Conservation (phyloP, 2,329 filamentous ascomycete genomes). For the Talaromyces sp. region DNA sequence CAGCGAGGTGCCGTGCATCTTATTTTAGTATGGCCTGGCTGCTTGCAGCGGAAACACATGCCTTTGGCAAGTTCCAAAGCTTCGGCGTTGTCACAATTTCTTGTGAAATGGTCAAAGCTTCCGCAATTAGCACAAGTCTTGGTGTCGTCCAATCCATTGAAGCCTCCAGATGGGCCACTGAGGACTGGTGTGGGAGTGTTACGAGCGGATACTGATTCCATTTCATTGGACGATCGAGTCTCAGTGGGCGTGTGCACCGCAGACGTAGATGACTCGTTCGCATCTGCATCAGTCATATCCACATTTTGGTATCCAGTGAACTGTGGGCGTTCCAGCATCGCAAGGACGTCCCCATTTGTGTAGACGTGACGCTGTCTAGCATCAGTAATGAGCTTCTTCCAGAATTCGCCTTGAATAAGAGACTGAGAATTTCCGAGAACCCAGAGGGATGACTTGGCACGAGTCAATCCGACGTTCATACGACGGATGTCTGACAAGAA, state of each 20-base stretch:
- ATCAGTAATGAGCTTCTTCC: conserved; percentile 81
- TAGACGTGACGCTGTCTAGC: conserved; percentile 71
- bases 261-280: conserved; percentile 18
- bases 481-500: conserved; percentile 97
- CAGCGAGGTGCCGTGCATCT: conserved; percentile 43
- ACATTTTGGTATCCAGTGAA: conserved; percentile 44
- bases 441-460: conserved; percentile 95
- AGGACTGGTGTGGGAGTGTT: conserved; percentile 27
- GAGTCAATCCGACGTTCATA: conserved; percentile 98
- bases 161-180: conserved; percentile 43
- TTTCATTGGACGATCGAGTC: conserved; percentile 29
- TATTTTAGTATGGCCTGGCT: conserved; percentile 35
- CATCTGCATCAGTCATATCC: conserved; percentile 40
- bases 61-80: conserved; percentile 38
- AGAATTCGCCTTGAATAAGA: conserved; percentile 82
- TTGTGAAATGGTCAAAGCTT: conserved; percentile 43
- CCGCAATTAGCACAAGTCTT: conserved; percentile 45
- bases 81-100: conserved; percentile 45
- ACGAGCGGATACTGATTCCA: conserved; percentile 25
- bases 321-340: conserved; percentile 54
- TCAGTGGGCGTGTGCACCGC: conserved; percentile 29
- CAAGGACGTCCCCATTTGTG: conserved; percentile 62
- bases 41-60: conserved; percentile 43
- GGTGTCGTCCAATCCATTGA: conserved; percentile 41
- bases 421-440: conserved; percentile 89